Evolutionary conservation across 2,329 filamentous ascomycete species (phyloP).

Genomic region (Trichoderma aggressivum): DNA sequence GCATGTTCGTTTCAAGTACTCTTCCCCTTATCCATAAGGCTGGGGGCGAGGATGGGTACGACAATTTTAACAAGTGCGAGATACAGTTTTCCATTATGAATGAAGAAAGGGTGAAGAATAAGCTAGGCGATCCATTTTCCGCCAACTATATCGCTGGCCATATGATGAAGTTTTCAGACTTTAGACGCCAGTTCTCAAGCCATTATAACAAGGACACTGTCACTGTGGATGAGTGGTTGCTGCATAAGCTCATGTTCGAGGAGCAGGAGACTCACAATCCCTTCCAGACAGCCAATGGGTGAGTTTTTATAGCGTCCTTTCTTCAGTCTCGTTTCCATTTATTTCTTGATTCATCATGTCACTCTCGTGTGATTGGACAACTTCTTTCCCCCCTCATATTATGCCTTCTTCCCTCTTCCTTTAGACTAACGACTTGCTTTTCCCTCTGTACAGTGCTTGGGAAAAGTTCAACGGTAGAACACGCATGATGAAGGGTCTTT

Average conservation of each 20-base stretch:
- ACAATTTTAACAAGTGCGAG: conserved; percentile 52
- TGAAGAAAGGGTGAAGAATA: conserved; percentile 33
- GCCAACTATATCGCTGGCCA: conserved; percentile 42
- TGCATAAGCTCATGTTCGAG: conserved; percentile 59
- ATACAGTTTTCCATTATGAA: conserved; percentile 58
- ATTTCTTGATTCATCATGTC: not conserved
- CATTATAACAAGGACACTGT: conserved; percentile 26
- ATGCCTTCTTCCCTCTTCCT: not conserved
- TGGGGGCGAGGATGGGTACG: conserved; percentile 31
- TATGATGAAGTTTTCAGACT: conserved; percentile 44
- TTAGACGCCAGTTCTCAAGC: conserved; percentile 36
- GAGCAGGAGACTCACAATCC: conserved; percentile 57
- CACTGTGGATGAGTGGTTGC: conserved; percentile 49
- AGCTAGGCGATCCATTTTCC: conserved; percentile 48
- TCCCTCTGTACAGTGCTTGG: conserved; percentile 45
- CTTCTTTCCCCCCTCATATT: not conserved
- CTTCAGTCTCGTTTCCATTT: not conserved
- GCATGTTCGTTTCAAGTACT: conserved; percentile 67
- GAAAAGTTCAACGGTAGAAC: conserved; percentile 65
- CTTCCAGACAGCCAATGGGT: conserved; percentile 53
- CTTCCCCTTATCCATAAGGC: conserved; percentile 40
- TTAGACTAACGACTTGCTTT: not conserved
- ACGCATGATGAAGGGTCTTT: conserved; percentile 68
- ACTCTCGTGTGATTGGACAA: not conserved
- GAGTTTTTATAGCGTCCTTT: conserved; percentile 24